These are phyloP conservation scores for Sporobolomyces pararoseus DNA, from an alignment of 768 basidiomycete genomes.

Conservation along the genomic window DNA sequence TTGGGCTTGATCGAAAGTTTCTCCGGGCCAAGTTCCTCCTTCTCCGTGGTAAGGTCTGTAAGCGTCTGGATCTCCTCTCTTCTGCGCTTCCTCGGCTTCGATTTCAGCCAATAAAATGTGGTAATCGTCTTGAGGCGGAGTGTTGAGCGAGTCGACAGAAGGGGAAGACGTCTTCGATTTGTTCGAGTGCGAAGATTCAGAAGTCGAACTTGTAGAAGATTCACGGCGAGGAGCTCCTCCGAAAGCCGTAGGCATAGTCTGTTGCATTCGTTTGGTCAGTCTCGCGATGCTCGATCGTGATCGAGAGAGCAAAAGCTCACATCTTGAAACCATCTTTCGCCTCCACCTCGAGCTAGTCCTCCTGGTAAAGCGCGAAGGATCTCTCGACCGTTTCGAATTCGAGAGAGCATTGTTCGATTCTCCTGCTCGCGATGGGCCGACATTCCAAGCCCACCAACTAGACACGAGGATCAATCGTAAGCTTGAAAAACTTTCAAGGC, in stretches of 20 bases:
- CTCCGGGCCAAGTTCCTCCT: conserved; percentile 14
- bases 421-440: conserved; percentile 26
- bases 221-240: neutral
- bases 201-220: neutral
- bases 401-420: conserved; percentile 27
- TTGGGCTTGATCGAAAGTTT: conserved; percentile 29
- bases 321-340: conserved; percentile 35
- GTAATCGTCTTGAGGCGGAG: conserved; percentile 9
- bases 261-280: neutral
- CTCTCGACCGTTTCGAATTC: conserved; percentile 29
- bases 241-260: conserved; percentile 18
- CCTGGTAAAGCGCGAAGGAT: conserved; percentile 23
- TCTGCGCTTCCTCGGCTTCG: neutral
- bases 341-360: conserved; percentile 30
- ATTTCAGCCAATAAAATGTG: conserved; percentile 19
- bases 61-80: conserved; percentile 6
- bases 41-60: conserved; percentile 16
- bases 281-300: no score
- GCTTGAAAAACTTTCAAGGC: neutral
- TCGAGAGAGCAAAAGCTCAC: neutral
- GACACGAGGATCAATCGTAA: neutral
- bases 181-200: neutral
- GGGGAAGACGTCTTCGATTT: neutral
- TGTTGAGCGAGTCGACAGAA: neutral
- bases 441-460: conserved; percentile 34